Evolutionary conservation across 768 basidiomycete species (phyloP).

Genomic region (Pisolithus tinctorius): DNA sequence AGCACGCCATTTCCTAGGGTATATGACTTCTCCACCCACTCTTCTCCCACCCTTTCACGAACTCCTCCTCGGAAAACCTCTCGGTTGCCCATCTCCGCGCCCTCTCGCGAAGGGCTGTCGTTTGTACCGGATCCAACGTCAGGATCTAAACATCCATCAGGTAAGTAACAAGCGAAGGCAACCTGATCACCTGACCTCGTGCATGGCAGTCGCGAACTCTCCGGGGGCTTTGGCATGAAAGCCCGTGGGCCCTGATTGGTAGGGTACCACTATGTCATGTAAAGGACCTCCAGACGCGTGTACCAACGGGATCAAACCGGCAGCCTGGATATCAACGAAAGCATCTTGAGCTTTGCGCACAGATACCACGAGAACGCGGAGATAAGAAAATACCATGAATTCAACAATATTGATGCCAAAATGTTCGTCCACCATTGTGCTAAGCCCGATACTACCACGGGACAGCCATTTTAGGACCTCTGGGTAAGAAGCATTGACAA

Average conservation of each 20-base stretch:
- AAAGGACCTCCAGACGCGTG: constrained; percentile 93
- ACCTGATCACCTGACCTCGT: constrained; percentile 32
- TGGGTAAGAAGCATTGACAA: constrained; percentile 77
- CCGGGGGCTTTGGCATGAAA: constrained; percentile 69
- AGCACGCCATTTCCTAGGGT: neutral
- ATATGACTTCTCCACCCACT: constrained; percentile 49
- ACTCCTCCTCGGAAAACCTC: constrained; percentile 71
- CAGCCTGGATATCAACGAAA: constrained; percentile 51
- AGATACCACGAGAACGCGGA: constrained; percentile 1
- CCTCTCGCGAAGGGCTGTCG: constrained; percentile 55
- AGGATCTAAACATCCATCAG: constrained; percentile 28
- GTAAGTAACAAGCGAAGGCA: neutral
- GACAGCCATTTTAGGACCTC: constrained; percentile 67
- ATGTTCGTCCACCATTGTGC: constrained; percentile 98
- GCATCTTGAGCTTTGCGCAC: constrained; percentile 4
- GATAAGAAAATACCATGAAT: constrained; percentile 68
- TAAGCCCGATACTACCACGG: constrained; percentile 74
- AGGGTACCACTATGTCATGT: constrained; percentile 85
- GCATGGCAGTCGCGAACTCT: constrained; percentile 62
- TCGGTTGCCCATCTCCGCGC: constrained; percentile 67
- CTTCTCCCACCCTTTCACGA: constrained; percentile 67
- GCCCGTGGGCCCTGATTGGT: constrained; percentile 66
- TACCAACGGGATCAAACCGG: constrained; percentile 85
- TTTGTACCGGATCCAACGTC: constrained; percentile 45
- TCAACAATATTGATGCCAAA: constrained; percentile 98